These are phyloP conservation scores for Candida germanica DNA, from an alignment of 805 yeast genomes.

Conservation along the genomic window DNA sequence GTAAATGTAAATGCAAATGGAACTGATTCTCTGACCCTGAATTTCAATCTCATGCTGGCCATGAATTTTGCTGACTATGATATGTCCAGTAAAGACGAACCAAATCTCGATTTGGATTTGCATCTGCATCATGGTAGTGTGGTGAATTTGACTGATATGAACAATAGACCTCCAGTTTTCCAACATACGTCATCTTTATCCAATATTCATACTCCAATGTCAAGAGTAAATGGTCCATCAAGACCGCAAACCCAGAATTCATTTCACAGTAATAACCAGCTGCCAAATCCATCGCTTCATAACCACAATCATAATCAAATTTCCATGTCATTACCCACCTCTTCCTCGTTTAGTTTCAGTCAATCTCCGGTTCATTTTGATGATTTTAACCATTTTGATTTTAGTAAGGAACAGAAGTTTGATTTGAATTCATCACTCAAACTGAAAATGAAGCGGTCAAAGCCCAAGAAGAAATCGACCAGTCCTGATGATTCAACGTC, in stretches of 20 bases:
- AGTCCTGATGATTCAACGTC: conserved; percentile 2
- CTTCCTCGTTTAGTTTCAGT: conserved; percentile 9
- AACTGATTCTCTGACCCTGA: neutral
- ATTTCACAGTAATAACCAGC: conserved; percentile 1
- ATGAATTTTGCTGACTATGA: conserved; percentile 11
- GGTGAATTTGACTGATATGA: conserved; percentile 11
- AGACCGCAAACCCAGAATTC: neutral
- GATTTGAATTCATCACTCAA: conserved; percentile 4
- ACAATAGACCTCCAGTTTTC: neutral
- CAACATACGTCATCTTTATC: conserved; percentile 2
- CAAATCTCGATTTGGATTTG: conserved; percentile 1
- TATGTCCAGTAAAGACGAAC: conserved; percentile 1
- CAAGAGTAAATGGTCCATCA: too few relatives aligned
- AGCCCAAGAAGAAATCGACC: conserved; percentile 8
- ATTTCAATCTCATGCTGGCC: conserved; percentile 1
- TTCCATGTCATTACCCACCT: conserved; percentile 7
- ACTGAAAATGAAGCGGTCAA: conserved; percentile 11
- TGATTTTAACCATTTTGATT: conserved; percentile 11
- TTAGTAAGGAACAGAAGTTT: conserved; percentile 7
- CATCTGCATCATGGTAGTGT: conserved; percentile 14
- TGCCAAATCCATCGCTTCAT: conserved; percentile 3
- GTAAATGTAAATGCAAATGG: too few relatives aligned
- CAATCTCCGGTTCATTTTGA: conserved; percentile 13
- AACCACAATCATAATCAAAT: too few relatives aligned
- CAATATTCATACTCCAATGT: conserved; percentile 1